Evolutionary conservation across 2,329 filamentous ascomycete species (phyloP).

Genomic region (Paecilomyces formosus): DNA sequence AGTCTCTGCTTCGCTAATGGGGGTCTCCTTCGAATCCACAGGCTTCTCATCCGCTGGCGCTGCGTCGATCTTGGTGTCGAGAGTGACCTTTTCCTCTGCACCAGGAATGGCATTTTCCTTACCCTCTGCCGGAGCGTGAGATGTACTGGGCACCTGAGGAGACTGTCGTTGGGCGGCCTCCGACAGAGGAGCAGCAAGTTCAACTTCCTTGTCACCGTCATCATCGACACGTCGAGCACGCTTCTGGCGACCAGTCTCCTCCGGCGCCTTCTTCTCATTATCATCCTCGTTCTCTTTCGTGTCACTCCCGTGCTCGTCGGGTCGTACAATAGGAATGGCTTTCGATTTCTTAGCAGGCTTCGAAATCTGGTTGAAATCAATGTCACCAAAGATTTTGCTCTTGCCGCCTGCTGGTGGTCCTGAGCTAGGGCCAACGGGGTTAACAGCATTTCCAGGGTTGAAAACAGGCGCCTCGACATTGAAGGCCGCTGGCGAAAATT

Average conservation of each 20-base stretch:
- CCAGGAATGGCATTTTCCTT: constrained; percentile 30
- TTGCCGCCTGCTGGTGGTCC: constrained; percentile 12
- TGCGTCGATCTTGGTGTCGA: constrained; percentile 29
- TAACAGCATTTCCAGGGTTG: constrained; percentile 47
- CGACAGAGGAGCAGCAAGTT: constrained; percentile 50
- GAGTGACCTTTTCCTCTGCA: constrained; percentile 22
- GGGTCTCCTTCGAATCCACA: constrained; percentile 19
- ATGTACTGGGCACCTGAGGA: constrained; percentile 15
- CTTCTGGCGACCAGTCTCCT: constrained; percentile 66
- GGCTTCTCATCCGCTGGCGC: constrained; percentile 29
- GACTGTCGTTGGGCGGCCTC: constrained; percentile 21
- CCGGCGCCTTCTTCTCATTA: constrained; percentile 50
- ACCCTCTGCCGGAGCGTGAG: constrained; percentile 24
- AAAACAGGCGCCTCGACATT: constrained; percentile 71
- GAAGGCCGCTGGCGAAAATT: constrained; percentile 62
- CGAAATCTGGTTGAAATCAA: constrained; percentile 54
- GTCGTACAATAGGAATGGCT: constrained; percentile 71
- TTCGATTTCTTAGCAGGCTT: constrained; percentile 68
- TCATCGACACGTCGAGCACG: constrained; percentile 59
- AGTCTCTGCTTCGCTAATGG: constrained; percentile 36
- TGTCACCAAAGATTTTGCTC: constrained; percentile 59
- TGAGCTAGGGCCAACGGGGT: constrained; percentile 13
- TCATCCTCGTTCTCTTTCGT: constrained; percentile 28
- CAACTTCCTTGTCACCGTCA: constrained; percentile 65
- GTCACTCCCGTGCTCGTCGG: constrained; percentile 46